A percentile compares a stretch with the other conserved stretches of the same genome.
Conservation (phyloP, 768 basidiomycete genomes). For the Cystobasidium ongulense region DNA sequence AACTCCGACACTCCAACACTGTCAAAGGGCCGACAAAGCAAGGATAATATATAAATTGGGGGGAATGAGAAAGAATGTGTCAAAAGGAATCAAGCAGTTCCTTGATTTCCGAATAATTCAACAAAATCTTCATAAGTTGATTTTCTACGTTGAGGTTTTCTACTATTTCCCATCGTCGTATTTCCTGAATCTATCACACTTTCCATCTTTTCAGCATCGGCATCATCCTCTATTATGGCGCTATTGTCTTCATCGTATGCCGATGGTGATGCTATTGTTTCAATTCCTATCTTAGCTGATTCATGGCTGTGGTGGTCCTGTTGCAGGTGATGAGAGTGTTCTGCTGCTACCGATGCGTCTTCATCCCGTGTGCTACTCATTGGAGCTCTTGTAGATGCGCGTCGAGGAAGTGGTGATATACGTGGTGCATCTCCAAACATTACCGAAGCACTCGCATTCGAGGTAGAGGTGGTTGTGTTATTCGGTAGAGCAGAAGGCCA, state of each 20-base stretch:
- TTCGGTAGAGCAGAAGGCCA: not conserved
- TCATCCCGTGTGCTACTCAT: not conserved
- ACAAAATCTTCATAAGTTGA: slow-evolving; percentile 7
- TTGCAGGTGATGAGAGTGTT: no score
- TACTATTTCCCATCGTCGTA: not conserved
- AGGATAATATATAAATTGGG: no score
- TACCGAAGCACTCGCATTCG: no score
- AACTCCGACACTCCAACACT: no score
- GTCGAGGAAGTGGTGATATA: not conserved
- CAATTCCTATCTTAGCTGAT: no score
- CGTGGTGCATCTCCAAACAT: not conserved
- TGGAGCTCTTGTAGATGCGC: not conserved
- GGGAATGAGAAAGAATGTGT: no score
- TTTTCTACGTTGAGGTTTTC: not conserved
- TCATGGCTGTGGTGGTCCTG: no score
- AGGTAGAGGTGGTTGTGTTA: no score
- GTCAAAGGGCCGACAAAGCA: no score
- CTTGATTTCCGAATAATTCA: not conserved
- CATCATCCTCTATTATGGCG: not conserved
- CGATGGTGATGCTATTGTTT: not conserved
- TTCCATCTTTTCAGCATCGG: not conserved
- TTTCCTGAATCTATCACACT: not conserved
- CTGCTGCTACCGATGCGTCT: not conserved
- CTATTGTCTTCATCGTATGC: not conserved
- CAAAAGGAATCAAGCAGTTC: not conserved